Percentiles rank a stretch among this genome's conserved stretches.
These are phyloP conservation scores for Fusarium pseudonygamai DNA, from an alignment of 2,329 filamentous ascomycete genomes.

Conservation along the genomic window DNA sequence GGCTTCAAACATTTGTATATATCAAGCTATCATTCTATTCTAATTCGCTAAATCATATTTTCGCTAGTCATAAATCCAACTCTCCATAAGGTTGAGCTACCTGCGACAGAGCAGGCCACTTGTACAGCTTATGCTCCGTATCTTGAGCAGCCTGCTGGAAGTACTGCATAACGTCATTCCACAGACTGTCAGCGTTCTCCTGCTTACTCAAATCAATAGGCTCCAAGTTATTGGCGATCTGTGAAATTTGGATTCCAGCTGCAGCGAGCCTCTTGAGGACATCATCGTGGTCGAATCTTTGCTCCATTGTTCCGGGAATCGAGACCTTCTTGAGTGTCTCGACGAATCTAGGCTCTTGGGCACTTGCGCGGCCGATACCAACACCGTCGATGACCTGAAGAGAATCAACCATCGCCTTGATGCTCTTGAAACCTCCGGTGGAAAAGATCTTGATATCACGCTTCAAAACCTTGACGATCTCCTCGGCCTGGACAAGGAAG, in stretches of 20 bases:
- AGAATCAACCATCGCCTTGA: constrained; percentile 20
- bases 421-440: constrained; percentile 23
- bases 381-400: constrained; percentile 22
- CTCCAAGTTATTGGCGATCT: constrained; percentile 19
- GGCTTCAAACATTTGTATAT: background rate
- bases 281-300: constrained; percentile 13
- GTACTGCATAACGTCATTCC: constrained; percentile 14
- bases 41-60: background rate
- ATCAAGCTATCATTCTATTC: background rate
- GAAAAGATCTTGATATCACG: constrained; percentile 25
- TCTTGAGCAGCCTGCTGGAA: constrained; percentile 5
- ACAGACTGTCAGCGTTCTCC: constrained; percentile 20
- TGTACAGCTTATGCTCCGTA: background rate
- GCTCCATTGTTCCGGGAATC: constrained; percentile 2
- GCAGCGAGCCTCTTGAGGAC: constrained; percentile 6
- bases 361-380: constrained; percentile 8
- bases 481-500: constrained; percentile 66
- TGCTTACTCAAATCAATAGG: constrained; percentile 20
- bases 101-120: constrained; percentile 16
- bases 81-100: constrained; percentile 12
- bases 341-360: constrained; percentile 17
- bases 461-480: constrained; percentile 50
- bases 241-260: constrained; percentile 14
- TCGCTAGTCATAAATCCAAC: background rate
- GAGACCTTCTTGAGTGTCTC: constrained; percentile 3